These are phyloP conservation scores for Leptodontidium sp. DNA, from an alignment of 2,329 filamentous ascomycete genomes.

Conservation along the genomic window DNA sequence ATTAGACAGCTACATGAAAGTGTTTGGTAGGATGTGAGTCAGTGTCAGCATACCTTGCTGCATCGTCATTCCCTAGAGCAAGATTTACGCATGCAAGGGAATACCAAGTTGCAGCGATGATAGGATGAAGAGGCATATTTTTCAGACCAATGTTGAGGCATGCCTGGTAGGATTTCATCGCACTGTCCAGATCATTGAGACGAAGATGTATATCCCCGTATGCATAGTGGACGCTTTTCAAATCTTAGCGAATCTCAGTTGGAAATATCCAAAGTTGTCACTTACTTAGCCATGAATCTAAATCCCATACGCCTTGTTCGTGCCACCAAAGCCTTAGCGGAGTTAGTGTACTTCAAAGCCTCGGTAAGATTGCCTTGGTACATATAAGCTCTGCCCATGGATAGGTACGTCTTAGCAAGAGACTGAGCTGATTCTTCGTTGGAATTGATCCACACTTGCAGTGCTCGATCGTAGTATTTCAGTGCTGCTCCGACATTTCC, in stretches of 20 bases:
- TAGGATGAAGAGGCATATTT: slow-evolving; percentile 30
- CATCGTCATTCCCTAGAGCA: slow-evolving; percentile 19
- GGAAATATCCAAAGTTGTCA: too few species aligned
- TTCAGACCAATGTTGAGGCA: slow-evolving; percentile 27
- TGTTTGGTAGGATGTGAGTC: too few species aligned
- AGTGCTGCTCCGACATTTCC: slow-evolving; percentile 32
- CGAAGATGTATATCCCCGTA: slow-evolving; percentile 36
- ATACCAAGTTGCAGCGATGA: slow-evolving; percentile 35
- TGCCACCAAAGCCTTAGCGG: slow-evolving; percentile 29
- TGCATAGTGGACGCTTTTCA: slow-evolving; percentile 30
- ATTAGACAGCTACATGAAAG: too few species aligned
- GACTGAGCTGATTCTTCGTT: slow-evolving; percentile 29
- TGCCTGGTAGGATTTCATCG: slow-evolving; percentile 22
- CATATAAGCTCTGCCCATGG: slow-evolving; percentile 26
- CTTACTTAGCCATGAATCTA: slow-evolving; percentile 32
- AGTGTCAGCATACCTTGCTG: slow-evolving; percentile 19
- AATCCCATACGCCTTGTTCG: slow-evolving; percentile 27
- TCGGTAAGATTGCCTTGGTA: slow-evolving; percentile 20
- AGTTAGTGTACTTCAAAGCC: slow-evolving; percentile 24
- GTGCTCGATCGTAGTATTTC: slow-evolving; percentile 33
- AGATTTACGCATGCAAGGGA: slow-evolving; percentile 30
- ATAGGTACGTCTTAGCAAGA: slow-evolving; percentile 35
- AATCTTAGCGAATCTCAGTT: not conserved
- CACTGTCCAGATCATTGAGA: slow-evolving; percentile 19
- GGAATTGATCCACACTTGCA: slow-evolving; percentile 26